Evolutionary conservation across 2,329 filamentous ascomycete species (phyloP).

Genomic region (Apiospora malaysiana): DNA sequence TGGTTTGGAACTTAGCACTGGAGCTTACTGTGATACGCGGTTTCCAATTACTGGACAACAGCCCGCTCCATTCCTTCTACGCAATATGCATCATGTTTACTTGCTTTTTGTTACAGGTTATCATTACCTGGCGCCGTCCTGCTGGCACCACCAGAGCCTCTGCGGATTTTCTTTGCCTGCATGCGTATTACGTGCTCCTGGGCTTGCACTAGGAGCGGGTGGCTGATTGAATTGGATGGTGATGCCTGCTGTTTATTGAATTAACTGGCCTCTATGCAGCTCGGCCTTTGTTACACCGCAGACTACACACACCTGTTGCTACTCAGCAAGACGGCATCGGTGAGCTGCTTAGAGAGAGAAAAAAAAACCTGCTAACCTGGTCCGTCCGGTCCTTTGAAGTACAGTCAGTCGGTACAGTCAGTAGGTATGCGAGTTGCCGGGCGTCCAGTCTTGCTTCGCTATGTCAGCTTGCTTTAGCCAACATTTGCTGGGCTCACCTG

Average conservation of each 20-base stretch:
- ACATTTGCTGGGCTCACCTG: slow-evolving; percentile 16
- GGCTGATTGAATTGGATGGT: not conserved
- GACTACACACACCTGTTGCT: not conserved
- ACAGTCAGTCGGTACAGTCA: not conserved
- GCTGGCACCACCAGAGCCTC: not conserved
- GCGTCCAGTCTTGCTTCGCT: slow-evolving; percentile 9
- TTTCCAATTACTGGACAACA: not conserved
- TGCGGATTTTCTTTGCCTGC: slow-evolving; percentile 11
- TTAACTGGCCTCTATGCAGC: not conserved
- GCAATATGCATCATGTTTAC: not conserved
- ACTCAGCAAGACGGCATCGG: not conserved
- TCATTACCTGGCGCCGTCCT: not conserved
- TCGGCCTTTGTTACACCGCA: slow-evolving; percentile 12
- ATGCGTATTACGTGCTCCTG: slow-evolving; percentile 6
- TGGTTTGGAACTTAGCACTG: not conserved
- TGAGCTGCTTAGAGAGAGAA: slow-evolving; percentile 4
- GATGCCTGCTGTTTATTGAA: not conserved
- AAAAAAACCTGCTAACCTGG: not conserved
- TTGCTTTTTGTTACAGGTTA: slow-evolving; percentile 13
- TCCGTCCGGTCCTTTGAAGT: not conserved
- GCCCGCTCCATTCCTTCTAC: not conserved
- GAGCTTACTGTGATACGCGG: not conserved
- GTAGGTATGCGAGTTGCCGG: not conserved
- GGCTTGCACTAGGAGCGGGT: not conserved
- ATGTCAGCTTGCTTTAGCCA: slow-evolving; percentile 7